A percentile compares a stretch with the other conserved stretches of the same genome.
Evolutionary conservation across 2,329 filamentous ascomycete genomes (phyloP).

Genomic region (Penicillium sp.): DNA sequence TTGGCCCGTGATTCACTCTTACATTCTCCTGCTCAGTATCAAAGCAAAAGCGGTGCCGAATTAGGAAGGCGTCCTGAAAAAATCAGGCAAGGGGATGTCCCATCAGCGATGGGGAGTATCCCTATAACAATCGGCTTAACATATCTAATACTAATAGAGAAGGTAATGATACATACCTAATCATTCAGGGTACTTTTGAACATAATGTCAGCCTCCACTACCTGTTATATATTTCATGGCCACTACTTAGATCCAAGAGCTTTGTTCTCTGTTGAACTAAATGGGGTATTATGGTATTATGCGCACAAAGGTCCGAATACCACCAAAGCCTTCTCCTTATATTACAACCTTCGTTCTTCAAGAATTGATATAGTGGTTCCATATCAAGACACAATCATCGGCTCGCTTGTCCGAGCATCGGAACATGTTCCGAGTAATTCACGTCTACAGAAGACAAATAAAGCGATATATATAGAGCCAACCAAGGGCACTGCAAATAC

Average conservation of each 20-base stretch:
- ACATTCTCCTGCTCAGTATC: too few species aligned
- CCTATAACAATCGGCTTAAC: too few species aligned
- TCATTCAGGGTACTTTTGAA: not conserved
- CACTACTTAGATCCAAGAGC: too few species aligned
- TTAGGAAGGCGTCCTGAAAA: too few species aligned
- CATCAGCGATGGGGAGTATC: too few species aligned
- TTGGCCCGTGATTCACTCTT: too few species aligned
- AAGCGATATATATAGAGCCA: not conserved
- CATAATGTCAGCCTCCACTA: not conserved
- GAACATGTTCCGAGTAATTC: not conserved
- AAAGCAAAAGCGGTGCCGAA: too few species aligned
- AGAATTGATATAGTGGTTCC: not conserved
- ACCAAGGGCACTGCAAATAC: not conserved
- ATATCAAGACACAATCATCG: not conserved
- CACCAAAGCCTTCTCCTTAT: accelerated
- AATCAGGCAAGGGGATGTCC: too few species aligned
- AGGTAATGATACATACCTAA: too few species aligned
- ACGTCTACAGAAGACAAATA: not conserved
- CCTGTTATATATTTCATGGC: too few species aligned
- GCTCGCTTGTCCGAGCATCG: conserved; percentile 3
- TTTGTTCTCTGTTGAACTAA: not conserved
- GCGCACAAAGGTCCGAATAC: not conserved
- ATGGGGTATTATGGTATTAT: not conserved
- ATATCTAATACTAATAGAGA: not conserved
- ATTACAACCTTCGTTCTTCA: too few species aligned